A percentile compares a stretch with the other conserved stretches of the same genome.
Evolutionary conservation across 2,329 filamentous ascomycete genomes (phyloP).

Genomic region (Cercospora canescens): DNA sequence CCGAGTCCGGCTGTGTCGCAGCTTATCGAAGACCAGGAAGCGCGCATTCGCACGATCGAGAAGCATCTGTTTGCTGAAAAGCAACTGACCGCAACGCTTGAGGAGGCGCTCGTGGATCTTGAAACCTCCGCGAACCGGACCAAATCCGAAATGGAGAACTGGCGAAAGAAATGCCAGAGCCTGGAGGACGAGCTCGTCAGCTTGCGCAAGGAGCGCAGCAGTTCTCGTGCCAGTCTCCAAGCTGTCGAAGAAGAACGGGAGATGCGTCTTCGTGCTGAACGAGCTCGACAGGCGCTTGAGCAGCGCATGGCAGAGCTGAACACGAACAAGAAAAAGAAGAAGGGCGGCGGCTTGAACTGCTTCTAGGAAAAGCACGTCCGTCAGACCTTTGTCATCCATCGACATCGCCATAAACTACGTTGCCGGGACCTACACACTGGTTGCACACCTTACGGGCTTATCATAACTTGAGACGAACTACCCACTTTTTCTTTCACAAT

Average conservation of each 20-base stretch:
- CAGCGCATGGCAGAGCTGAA: slow-evolving; percentile 77
- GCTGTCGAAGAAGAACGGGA: slow-evolving; percentile 95
- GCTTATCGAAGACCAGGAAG: slow-evolving; percentile 90
- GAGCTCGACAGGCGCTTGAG: slow-evolving; percentile 83
- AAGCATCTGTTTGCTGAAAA: slow-evolving; percentile 96
- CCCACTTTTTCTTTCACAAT: background rate
- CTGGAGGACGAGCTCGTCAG: slow-evolving; percentile 72
- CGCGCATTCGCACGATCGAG: slow-evolving; percentile 91
- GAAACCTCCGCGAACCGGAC: slow-evolving; percentile 90
- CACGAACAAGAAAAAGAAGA: slow-evolving; percentile 85
- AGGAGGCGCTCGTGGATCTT: slow-evolving; percentile 92
- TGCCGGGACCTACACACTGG: background rate
- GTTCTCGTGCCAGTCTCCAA: slow-evolving; percentile 67
- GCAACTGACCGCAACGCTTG: slow-evolving; percentile 89
- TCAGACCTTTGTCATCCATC: slow-evolving; percentile 16
- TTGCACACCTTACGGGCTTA: slow-evolving; percentile 1
- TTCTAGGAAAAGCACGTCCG: slow-evolving; percentile 61
- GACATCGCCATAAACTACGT: slow-evolving; percentile 13
- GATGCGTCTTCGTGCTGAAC: slow-evolving; percentile 86
- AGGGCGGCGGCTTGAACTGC: slow-evolving; percentile 90
- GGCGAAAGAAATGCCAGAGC: slow-evolving; percentile 80
- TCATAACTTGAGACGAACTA: slow-evolving; percentile 1
- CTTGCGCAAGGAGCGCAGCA: slow-evolving; percentile 60
- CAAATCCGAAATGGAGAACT: slow-evolving; percentile 84
- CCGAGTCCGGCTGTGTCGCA: slow-evolving; percentile 72